These are phyloP conservation scores for Saccharum spontaneum DNA, from an alignment of 176 grass and related monocot genomes.

Conservation along the genomic window DNA sequence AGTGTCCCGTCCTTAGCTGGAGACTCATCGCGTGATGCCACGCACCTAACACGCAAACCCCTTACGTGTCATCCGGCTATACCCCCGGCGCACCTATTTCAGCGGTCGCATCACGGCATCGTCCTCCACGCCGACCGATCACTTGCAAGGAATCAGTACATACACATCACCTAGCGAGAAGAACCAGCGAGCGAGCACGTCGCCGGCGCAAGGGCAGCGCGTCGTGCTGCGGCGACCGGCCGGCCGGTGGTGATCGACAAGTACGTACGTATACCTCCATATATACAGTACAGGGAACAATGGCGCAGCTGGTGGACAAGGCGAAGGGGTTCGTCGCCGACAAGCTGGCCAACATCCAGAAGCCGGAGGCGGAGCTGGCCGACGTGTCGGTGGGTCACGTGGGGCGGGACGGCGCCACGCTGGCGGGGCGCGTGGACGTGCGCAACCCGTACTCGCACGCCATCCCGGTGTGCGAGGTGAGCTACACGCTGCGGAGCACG, in stretches of 20 bases:
- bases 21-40: neutral
- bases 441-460: constrained; percentile 70
- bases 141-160: neutral
- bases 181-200: neutral
- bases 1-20: neutral
- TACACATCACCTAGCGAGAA: neutral
- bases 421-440: constrained; percentile 44
- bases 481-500: constrained; percentile 58
- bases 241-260: too few relatives aligned
- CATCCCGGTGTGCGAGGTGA: constrained; percentile 73
- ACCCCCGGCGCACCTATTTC: neutral
- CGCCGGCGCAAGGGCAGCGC: too few relatives aligned
- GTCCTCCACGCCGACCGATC: neutral
- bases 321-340: constrained; percentile 67
- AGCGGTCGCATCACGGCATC: neutral
- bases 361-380: constrained; percentile 65
- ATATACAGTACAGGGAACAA: neutral
- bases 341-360: constrained; percentile 50
- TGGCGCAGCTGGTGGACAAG: too few relatives aligned
- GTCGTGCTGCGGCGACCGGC: neutral
- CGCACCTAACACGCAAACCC: constrained; percentile 19
- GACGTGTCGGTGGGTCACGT: constrained; percentile 53
- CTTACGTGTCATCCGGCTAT: neutral
- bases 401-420: constrained; percentile 48
- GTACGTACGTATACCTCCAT: too few relatives aligned